Percentiles rank a stretch among this genome's conserved stretches.
These are phyloP conservation scores for Thielaviopsis cerberus DNA, from an alignment of 2,329 filamentous ascomycete species.

Conservation along the genomic window DNA sequence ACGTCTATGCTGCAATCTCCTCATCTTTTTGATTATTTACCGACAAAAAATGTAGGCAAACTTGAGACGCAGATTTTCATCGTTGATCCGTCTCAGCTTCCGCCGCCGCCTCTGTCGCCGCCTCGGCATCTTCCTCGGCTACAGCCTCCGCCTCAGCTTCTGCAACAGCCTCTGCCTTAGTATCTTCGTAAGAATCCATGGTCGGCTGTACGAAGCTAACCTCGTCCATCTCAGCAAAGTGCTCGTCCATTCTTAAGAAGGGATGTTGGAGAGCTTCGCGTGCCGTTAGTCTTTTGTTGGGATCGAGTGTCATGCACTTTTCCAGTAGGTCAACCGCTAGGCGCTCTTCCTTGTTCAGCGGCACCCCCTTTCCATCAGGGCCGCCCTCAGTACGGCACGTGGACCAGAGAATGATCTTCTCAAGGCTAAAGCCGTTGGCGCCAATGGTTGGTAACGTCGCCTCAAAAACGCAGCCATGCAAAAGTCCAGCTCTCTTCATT, in stretches of 20 bases:
- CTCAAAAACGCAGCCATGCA: conserved; percentile 85
- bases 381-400: conserved; percentile 54
- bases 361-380: conserved; percentile 29
- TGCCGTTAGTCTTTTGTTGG: conserved; percentile 53
- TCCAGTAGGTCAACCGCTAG: conserved; percentile 55
- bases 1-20: background rate
- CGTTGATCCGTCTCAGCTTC: background rate
- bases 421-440: conserved; percentile 65
- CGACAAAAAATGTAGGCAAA: background rate
- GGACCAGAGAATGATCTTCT: conserved; percentile 92
- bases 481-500: conserved; percentile 64
- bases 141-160: background rate
- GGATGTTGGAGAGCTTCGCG: conserved; percentile 55
- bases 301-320: conserved; percentile 59
- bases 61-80: background rate
- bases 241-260: conserved; percentile 32
- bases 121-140: background rate
- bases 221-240: background rate
- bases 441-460: conserved; percentile 83
- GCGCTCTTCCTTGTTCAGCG: conserved; percentile 47
- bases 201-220: background rate
- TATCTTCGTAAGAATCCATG: background rate
- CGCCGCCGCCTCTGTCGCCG: background rate
- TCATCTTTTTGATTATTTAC: background rate
- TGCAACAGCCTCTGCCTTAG: background rate